Percentiles rank a stretch among this genome's conserved stretches.
Conservation (phyloP, 2,329 filamentous ascomycete genomes). For the Boeremia lycopersici region DNA sequence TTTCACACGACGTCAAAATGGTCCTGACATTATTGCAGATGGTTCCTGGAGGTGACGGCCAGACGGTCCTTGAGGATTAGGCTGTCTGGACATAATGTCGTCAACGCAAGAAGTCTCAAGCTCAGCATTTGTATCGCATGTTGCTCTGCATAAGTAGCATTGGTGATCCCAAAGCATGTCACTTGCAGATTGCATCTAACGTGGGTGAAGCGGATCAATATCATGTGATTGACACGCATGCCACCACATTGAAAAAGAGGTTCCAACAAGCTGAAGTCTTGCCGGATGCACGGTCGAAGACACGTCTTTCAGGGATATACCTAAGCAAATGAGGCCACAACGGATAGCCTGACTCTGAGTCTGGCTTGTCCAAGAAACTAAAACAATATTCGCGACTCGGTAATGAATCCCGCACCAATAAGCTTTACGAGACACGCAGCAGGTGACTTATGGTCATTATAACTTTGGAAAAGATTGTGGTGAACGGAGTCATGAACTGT, state of each 20-base stretch:
- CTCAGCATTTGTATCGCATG: neutral
- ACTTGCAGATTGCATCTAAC: neutral
- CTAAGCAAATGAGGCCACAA: neutral
- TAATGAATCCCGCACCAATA: neutral
- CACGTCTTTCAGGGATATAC: neutral
- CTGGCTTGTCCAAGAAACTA: neutral
- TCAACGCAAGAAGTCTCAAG: neutral
- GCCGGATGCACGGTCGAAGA: neutral
- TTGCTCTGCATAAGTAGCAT: neutral
- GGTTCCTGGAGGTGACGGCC: constrained; percentile 44
- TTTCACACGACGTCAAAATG: neutral
- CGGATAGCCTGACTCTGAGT: neutral
- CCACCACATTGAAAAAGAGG: neutral
- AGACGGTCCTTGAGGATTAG: constrained; percentile 35
- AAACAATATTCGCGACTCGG: neutral
- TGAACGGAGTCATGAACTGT: neutral
- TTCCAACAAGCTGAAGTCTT: neutral
- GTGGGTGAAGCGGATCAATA: neutral
- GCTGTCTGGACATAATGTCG: neutral
- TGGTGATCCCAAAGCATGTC: neutral
- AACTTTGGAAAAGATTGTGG: neutral
- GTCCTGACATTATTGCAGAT: constrained; percentile 31
- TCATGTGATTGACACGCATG: neutral
- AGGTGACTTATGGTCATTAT: neutral
- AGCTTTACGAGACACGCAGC: neutral